Percentiles rank a stretch among this genome's conserved stretches.
These are phyloP conservation scores for Boletus rubropictus DNA, from an alignment of 768 basidiomycete species.

Conservation along the genomic window DNA sequence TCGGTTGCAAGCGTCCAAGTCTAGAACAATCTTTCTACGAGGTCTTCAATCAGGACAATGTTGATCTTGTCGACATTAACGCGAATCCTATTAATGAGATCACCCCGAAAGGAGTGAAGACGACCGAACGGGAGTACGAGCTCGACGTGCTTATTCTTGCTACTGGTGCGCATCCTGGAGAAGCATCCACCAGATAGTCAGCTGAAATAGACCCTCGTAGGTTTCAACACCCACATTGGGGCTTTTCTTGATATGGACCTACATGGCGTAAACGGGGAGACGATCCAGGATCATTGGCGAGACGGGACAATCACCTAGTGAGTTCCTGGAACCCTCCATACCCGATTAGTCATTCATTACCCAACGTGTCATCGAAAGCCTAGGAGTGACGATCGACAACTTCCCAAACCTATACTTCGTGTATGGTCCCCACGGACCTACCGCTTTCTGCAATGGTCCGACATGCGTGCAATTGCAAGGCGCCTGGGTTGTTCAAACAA, in stretches of 20 bases:
- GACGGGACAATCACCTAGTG: constrained; percentile 15
- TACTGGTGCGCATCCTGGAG: not conserved
- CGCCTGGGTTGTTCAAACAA: constrained; percentile 9
- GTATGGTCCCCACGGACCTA: constrained; percentile 1
- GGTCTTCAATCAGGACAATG: constrained; percentile 2
- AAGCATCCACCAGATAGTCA: too few relatives aligned
- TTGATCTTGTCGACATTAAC: constrained; percentile 12
- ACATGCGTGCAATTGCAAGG: constrained; percentile 9
- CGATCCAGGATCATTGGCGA: constrained; percentile 14
- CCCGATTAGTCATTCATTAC: too few relatives aligned
- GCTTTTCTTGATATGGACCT: constrained; percentile 7
- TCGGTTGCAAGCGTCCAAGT: not conserved
- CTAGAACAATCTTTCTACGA: not conserved
- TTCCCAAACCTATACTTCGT: constrained; percentile 15
- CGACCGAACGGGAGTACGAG: constrained; percentile 3
- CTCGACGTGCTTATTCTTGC: constrained; percentile 10
- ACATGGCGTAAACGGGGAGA: constrained; percentile 6
- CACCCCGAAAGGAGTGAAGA: constrained; percentile 7
- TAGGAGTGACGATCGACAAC: constrained; percentile 13
- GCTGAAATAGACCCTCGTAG: not conserved
- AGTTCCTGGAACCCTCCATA: not conserved
- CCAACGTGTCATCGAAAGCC: not conserved
- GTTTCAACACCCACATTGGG: not conserved
- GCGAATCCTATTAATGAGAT: constrained; percentile 8
- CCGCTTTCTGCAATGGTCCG: constrained; percentile 5